Evolutionary conservation across 768 basidiomycete species (phyloP).

Genomic region (Hebeloma cylindrosporum): DNA sequence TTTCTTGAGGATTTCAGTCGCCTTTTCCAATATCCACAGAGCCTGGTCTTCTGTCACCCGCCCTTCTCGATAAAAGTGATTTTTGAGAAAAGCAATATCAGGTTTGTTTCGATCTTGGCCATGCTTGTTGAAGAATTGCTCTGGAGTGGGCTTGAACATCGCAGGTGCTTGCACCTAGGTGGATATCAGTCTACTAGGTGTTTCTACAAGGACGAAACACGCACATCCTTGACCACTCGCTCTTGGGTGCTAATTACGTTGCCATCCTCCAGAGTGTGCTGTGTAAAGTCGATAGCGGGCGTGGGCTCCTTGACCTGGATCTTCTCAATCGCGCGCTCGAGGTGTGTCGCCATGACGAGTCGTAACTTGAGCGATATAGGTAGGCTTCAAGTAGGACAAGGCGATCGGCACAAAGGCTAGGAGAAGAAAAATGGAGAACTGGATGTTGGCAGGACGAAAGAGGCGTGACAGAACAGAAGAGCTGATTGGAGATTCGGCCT

Average conservation of each 20-base stretch:
- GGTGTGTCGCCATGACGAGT: constrained; percentile 48
- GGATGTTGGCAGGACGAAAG: constrained; percentile 9
- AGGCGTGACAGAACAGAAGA: constrained; percentile 28
- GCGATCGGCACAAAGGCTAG: constrained; percentile 11
- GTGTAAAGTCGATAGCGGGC: constrained; percentile 82
- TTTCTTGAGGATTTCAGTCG: constrained; percentile 74
- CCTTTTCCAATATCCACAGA: constrained; percentile 86
- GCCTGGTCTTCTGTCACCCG: constrained; percentile 94
- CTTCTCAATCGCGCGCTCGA: constrained; percentile 67
- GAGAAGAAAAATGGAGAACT: constrained; percentile 3
- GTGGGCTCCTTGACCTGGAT: constrained; percentile 49
- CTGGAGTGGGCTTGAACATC: constrained; percentile 86
- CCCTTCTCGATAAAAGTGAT: constrained; percentile 98
- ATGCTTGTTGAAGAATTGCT: constrained; percentile 83
- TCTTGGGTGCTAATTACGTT: constrained; percentile 90
- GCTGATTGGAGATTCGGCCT: constrained; percentile 13
- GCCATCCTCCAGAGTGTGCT: constrained; percentile 92
- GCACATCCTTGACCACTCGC: constrained; percentile 93
- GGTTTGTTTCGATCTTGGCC: constrained; percentile 84
- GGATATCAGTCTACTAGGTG: constrained; percentile 5
- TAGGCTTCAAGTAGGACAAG: constrained; percentile 12
- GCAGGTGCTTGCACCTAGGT: constrained; percentile 95
- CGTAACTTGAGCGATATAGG: constrained; percentile 12
- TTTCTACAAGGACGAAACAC: constrained; percentile 22
- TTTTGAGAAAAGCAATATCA: constrained; percentile 95